phyloP scores from a whole-genome alignment of 257 asterid genomes.

The Rehmannia glutinosa region DNA sequence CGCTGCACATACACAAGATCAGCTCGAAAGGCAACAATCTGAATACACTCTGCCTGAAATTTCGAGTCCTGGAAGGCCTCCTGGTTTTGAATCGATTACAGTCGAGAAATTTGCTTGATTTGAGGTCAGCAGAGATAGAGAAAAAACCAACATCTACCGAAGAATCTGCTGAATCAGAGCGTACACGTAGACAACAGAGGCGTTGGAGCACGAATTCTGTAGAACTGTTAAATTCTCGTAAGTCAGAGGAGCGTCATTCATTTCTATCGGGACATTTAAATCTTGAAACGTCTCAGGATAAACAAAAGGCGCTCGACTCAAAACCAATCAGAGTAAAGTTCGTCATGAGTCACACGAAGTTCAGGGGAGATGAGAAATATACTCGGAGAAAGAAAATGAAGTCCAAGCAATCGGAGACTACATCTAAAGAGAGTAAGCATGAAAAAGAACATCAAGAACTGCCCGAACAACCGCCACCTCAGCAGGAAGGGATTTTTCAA shows the following conservation, averaged over 20 bases:
- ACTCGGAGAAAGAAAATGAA: slow-evolving; percentile 8
- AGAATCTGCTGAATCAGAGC: too few relatives aligned
- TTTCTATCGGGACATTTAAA: too few relatives aligned
- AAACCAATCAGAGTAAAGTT: background rate
- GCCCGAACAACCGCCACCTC: too few relatives aligned
- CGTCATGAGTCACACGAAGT: background rate
- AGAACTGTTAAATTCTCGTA: background rate
- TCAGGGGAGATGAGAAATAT: background rate
- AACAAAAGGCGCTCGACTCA: too few relatives aligned
- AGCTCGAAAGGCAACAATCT: too few relatives aligned
- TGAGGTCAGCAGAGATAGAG: background rate
- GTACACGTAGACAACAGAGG: too few relatives aligned
- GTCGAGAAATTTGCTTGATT: too few relatives aligned
- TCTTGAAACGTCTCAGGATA: too few relatives aligned
- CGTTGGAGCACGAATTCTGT: background rate
- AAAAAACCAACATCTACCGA: background rate
- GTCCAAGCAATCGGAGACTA: background rate
- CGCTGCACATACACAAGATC: too few relatives aligned
- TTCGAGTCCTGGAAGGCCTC: too few relatives aligned
- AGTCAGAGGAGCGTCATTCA: background rate
- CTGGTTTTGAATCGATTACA: too few relatives aligned
- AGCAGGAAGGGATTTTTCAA: background rate
- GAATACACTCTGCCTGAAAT: too few relatives aligned
- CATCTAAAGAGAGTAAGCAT: background rate
- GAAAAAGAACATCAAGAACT: background rate